Evolutionary conservation across 2,329 filamentous ascomycete species (phyloP), one percentile per base, ranked within the genome.

Genomic region (Mycosphaerella arachidis): DNA sequence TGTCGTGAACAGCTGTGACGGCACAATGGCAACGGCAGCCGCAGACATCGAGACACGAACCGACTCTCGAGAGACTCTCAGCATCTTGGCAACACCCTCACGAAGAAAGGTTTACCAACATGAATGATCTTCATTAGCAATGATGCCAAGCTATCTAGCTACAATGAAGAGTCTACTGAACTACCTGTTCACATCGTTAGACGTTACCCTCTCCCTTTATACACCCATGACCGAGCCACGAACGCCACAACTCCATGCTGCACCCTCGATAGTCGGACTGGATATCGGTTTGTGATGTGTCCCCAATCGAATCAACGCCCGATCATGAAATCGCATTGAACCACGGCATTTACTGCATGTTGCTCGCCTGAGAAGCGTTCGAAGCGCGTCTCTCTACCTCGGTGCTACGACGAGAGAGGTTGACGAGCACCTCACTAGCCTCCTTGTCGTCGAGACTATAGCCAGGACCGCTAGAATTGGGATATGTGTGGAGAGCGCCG

Each of bases 401-500:
- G 30, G 58, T 59, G 48, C 59, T 63, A 24, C 60, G 63, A 20
- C 63, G 61, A 24, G 48, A 53, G 16, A 67, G 50, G 9, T 58
- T 58, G 2, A 61, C 51, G 6, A 67, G 56, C 10, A 67, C 65
- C 50, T 65, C 62, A 12, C 62, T 61, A 8, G 65, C 65, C 37
- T 66, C 55, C 10, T 55, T 61, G 46, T 67, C 61, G 30, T 67
- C 65, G 24, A 66, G 57, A 9, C 64, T 64, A 57, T 63, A 67
- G 16, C 65, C 65, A 13, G 48, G 55, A 5, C 60, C 63, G 5
- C 20, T 57, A 3, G 46, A 50, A 24, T 59, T 55, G 10, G 65
- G 63, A 40, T 67, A 67, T 8, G 65, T 59, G 40, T 56, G 62
- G 27, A 67, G 58, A 18, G 35, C 51, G 5, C 65, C 63, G 35